These are phyloP conservation scores for Cystobasidium tubakii DNA, from an alignment of 768 basidiomycete genomes.

Conservation along the genomic window DNA sequence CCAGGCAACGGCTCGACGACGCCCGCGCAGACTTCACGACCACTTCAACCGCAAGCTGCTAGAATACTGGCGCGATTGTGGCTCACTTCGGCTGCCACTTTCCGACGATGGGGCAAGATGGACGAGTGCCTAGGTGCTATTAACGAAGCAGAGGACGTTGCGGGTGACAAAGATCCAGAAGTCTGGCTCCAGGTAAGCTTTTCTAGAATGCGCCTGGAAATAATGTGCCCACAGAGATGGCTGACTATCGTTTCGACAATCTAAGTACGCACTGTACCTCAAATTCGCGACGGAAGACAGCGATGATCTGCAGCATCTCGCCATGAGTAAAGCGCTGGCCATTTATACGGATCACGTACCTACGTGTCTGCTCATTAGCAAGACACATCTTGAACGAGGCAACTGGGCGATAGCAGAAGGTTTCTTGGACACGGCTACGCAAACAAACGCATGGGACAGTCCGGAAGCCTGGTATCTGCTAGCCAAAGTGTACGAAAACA, in stretches of 20 bases:
- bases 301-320: slow-evolving; percentile 60
- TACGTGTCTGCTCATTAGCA: slow-evolving; percentile 70
- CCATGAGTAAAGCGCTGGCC: slow-evolving; percentile 83
- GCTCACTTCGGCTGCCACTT: slow-evolving; percentile 90
- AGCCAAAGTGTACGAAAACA: slow-evolving; percentile 70
- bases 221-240: background rate
- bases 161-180: slow-evolving; percentile 68
- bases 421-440: slow-evolving; percentile 68
- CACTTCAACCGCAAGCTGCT: slow-evolving; percentile 22
- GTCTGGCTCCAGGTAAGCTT: slow-evolving; percentile 86
- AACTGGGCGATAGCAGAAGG: slow-evolving; percentile 62
- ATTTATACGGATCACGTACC: slow-evolving; percentile 71
- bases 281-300: slow-evolving; percentile 55
- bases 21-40: background rate
- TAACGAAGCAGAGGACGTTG: slow-evolving; percentile 85
- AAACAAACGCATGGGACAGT: slow-evolving; percentile 72
- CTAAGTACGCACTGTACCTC: slow-evolving; percentile 43
- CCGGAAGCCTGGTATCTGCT: slow-evolving; percentile 94
- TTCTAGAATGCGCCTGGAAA: slow-evolving; percentile 30
- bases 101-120: slow-evolving; percentile 77
- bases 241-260: background rate
- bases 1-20: background rate
- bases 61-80: slow-evolving; percentile 55
- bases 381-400: slow-evolving; percentile 59
- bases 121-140: slow-evolving; percentile 86